Percentiles rank a stretch among this genome's conserved stretches.
phyloP scores from a whole-genome alignment of 1,284 basidiomycete genomes.

The Boletus albobrunnescens region DNA sequence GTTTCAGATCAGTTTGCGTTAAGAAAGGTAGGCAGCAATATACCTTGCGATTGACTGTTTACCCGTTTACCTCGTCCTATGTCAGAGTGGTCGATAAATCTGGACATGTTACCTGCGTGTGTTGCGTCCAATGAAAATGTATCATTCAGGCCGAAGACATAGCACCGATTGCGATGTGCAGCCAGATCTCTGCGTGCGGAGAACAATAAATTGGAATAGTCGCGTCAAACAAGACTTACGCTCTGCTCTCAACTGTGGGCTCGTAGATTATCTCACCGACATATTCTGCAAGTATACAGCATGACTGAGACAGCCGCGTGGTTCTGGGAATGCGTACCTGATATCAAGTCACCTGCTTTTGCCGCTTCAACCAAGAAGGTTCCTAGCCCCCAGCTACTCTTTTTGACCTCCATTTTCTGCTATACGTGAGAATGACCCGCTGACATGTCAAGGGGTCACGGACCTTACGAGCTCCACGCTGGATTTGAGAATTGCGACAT shows the following conservation, averaged over 20 bases:
- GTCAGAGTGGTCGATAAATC: conserved; percentile 56
- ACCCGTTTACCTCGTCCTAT: conserved; percentile 13
- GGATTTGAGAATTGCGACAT: conserved; percentile 33
- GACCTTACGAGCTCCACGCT: conserved; percentile 26
- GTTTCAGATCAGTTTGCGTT: conserved; percentile 3
- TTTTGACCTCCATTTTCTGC: conserved; percentile 36
- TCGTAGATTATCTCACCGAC: conserved; percentile 39
- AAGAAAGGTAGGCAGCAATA: conserved; percentile 4
- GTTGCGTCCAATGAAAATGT: conserved; percentile 46
- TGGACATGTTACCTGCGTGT: conserved; percentile 50
- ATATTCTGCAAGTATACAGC: conserved; percentile 38
- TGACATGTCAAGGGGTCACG: background rate
- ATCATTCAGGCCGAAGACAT: conserved; percentile 50
- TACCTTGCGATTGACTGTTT: conserved; percentile 49
- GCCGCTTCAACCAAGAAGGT: conserved; percentile 38
- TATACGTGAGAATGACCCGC: conserved; percentile 1
- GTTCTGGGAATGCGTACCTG: conserved; percentile 31
- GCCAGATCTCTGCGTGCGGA: conserved; percentile 22
- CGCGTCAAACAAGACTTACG: conserved; percentile 35
- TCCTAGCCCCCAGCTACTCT: conserved; percentile 41
- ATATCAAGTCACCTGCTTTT: conserved; percentile 32
- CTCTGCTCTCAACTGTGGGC: conserved; percentile 34
- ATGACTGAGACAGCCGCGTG: background rate
- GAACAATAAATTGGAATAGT: background rate
- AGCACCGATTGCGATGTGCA: conserved; percentile 43